Evolutionary conservation across 495 filamentous ascomycete species (phyloP).

Genomic region (Parathielavia hyrcaniae): DNA sequence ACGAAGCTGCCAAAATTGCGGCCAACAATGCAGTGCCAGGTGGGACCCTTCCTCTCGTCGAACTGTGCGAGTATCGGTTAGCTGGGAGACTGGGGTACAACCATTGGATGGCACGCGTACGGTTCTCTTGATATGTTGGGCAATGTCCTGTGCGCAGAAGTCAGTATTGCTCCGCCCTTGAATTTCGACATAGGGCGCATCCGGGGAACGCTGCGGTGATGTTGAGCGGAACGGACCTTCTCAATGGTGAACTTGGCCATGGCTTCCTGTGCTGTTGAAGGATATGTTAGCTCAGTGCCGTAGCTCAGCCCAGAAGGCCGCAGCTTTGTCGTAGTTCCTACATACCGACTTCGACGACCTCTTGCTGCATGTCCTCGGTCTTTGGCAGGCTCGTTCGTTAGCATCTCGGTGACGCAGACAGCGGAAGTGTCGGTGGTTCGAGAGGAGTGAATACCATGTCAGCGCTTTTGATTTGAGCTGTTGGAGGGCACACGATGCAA

Average conservation of each 20-base stretch:
- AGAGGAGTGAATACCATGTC: slow-evolving; percentile 69
- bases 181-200: background rate
- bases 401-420: slow-evolving; percentile 11
- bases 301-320: background rate
- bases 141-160: slow-evolving; percentile 64
- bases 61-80: slow-evolving; percentile 51
- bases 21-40: slow-evolving; percentile 98
- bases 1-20: slow-evolving; percentile 99
- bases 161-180: slow-evolving; percentile 7
- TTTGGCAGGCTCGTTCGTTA: slow-evolving; percentile 36
- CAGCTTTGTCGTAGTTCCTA: slow-evolving; percentile 15
- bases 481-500: slow-evolving; percentile 2
- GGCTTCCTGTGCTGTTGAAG: slow-evolving; percentile 72
- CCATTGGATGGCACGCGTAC: slow-evolving; percentile 42
- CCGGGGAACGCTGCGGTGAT: background rate
- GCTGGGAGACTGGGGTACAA: slow-evolving; percentile 13
- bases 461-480: slow-evolving; percentile 92
- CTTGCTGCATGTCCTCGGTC: slow-evolving; percentile 95
- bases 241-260: slow-evolving; percentile 91
- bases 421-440: slow-evolving; percentile 3
- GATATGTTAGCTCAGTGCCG: slow-evolving; percentile 3
- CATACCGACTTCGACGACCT: slow-evolving; percentile 90
- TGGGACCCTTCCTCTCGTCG: slow-evolving; percentile 83
- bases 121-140: slow-evolving; percentile 94
- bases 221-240: slow-evolving; percentile 54